phyloP scores from a whole-genome alignment of 2,329 filamentous ascomycete genomes.

The Phaeosphaeria sp. region DNA sequence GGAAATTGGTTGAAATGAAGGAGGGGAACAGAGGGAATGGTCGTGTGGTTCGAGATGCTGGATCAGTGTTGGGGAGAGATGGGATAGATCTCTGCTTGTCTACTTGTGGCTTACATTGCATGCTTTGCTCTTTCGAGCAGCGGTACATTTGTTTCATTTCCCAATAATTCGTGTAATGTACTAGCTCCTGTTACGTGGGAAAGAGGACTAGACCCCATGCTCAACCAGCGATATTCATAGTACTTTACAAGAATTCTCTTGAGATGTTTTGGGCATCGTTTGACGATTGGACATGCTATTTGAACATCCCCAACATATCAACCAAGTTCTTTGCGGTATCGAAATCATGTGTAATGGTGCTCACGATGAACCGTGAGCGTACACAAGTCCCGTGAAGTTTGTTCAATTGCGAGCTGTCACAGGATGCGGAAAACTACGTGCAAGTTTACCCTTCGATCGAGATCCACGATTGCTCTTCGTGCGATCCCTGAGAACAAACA shows the following conservation, averaged over 20 bases:
- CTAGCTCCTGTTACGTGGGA: too few relatives aligned
- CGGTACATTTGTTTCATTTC: too few relatives aligned
- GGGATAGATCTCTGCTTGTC: too few relatives aligned
- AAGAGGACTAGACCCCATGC: too few relatives aligned
- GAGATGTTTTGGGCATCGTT: neutral
- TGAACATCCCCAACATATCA: neutral
- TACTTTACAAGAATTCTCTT: neutral
- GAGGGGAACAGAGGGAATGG: too few relatives aligned
- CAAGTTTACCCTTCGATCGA: neutral
- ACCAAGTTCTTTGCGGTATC: neutral
- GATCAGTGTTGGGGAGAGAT: too few relatives aligned
- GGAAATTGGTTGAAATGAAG: too few relatives aligned
- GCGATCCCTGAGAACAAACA: neutral
- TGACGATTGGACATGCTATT: neutral
- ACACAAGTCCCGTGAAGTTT: neutral
- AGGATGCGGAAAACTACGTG: neutral
- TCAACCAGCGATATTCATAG: too few relatives aligned
- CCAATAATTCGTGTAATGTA: too few relatives aligned
- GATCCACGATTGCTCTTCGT: neutral
- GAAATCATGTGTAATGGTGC: neutral
- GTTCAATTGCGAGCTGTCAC: neutral
- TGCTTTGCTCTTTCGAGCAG: too few relatives aligned
- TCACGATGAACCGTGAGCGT: neutral
- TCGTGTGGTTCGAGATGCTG: too few relatives aligned
- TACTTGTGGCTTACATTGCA: too few relatives aligned